These are phyloP conservation scores for Leishmania arabica DNA, from an alignment of 208 protist species.

Conservation along the genomic window DNA sequence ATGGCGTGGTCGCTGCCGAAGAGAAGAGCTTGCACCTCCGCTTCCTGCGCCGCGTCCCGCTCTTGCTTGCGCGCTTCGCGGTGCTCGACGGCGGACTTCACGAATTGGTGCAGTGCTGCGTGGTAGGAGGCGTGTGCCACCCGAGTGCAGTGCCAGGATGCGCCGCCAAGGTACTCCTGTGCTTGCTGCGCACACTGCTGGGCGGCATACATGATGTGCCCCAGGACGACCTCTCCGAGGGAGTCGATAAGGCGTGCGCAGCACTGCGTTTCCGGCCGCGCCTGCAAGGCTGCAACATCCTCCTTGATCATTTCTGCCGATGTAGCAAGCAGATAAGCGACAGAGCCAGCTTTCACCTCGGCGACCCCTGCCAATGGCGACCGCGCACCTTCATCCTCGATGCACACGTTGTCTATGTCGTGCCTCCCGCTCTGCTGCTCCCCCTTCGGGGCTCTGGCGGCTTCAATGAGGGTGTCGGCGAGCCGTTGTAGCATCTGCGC, in stretches of 20 bases:
- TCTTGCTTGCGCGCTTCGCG: slow-evolving; percentile 21
- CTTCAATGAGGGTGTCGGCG: slow-evolving; percentile 29
- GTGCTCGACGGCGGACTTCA: slow-evolving; percentile 15
- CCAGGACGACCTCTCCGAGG: slow-evolving; percentile 48
- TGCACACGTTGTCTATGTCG: not conserved
- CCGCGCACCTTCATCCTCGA: slow-evolving; percentile 3
- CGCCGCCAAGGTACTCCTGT: slow-evolving; percentile 12
- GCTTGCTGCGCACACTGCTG: slow-evolving; percentile 23
- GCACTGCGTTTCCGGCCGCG: not conserved
- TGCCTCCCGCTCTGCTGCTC: not conserved
- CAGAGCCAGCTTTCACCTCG: not conserved
- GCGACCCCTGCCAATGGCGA: not conserved
- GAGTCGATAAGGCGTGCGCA: slow-evolving; percentile 36
- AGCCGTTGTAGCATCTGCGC: slow-evolving; percentile 33
- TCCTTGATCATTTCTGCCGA: slow-evolving; percentile 14
- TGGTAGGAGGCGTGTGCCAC: slow-evolving; percentile 19
- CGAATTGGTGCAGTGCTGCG: slow-evolving; percentile 32
- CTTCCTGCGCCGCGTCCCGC: slow-evolving; percentile 19
- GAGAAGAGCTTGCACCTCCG: slow-evolving; percentile 34
- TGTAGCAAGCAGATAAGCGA: not conserved
- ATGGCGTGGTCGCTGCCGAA: slow-evolving; percentile 13
- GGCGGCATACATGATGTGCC: slow-evolving; percentile 38
- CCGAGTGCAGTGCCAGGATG: slow-evolving; percentile 1
- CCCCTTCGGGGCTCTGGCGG: not conserved
- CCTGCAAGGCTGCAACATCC: not conserved